Conservation (phyloP, 2,329 filamentous ascomycete species). For the Achaetomium macrosporum region DNA sequence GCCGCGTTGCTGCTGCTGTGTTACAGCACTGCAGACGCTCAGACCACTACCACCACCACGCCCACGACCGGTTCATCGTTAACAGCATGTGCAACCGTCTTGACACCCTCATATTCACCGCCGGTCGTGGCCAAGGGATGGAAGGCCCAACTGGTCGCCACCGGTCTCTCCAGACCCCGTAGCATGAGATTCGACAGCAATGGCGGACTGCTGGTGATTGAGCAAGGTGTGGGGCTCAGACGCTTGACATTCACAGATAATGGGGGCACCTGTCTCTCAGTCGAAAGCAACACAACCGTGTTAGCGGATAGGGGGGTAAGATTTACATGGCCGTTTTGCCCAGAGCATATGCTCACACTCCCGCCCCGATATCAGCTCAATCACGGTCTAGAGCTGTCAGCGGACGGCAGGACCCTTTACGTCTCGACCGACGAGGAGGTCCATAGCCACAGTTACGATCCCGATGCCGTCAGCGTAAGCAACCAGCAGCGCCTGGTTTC, state of each 20-base stretch:
- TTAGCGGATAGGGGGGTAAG: constrained; percentile 1
- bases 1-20: constrained; percentile 15
- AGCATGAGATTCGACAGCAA: constrained; percentile 41
- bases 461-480: constrained; percentile 41
- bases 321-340: background rate
- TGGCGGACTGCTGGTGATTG: constrained; percentile 42
- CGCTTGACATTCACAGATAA: constrained; percentile 38
- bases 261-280: constrained; percentile 34
- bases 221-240: constrained; percentile 37
- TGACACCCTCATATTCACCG: constrained; percentile 25
- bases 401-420: constrained; percentile 48
- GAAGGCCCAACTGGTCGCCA: constrained; percentile 31
- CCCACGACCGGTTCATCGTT: background rate
- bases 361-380: constrained; percentile 38
- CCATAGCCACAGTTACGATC: constrained; percentile 60
- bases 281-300: background rate
- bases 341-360: background rate
- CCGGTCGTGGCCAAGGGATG: constrained; percentile 31
- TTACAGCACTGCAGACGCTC: constrained; percentile 4
- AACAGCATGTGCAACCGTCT: constrained; percentile 22
- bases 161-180: constrained; percentile 35
- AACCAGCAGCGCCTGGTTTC: constrained; percentile 48
- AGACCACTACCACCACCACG: constrained; percentile 4
- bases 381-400: constrained; percentile 50
- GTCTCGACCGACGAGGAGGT: constrained; percentile 54